These are phyloP conservation scores for Tetracladium marchalianum DNA, from an alignment of 495 filamentous ascomycete genomes.

Conservation along the genomic window DNA sequence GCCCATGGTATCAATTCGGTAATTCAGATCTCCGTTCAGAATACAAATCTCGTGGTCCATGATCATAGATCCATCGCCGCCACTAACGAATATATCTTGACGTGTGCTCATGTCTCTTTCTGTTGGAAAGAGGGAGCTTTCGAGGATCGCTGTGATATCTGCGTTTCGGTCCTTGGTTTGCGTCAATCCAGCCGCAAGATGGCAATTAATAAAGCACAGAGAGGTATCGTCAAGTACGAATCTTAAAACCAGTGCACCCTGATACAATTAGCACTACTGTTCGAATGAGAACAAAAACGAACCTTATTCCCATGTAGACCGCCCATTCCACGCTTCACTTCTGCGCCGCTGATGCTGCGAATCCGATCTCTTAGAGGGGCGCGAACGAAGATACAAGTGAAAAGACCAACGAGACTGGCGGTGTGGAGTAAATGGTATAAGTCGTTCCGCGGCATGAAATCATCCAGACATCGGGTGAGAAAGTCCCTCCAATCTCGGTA, in stretches of 20 bases:
- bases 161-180: constrained; percentile 86
- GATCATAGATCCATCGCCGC: constrained; percentile 92
- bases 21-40: constrained; percentile 93
- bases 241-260: constrained; percentile 83
- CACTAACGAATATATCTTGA: constrained; percentile 71
- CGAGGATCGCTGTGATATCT: constrained; percentile 84
- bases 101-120: constrained; percentile 50
- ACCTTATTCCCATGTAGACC: constrained; percentile 92
- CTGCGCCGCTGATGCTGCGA: constrained; percentile 62
- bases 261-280: background rate
- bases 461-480: constrained; percentile 68
- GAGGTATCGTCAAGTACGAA: constrained; percentile 88
- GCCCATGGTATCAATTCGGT: constrained; percentile 95
- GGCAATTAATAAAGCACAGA: constrained; percentile 94
- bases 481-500: constrained; percentile 94
- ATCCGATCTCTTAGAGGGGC: constrained; percentile 64
- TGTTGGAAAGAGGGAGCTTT: constrained; percentile 58
- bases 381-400: constrained; percentile 92
- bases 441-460: constrained; percentile 67
- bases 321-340: constrained; percentile 92
- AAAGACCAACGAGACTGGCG: constrained; percentile 83
- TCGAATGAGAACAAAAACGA: constrained; percentile 8
- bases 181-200: constrained; percentile 88
- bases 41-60: constrained; percentile 95
- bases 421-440: constrained; percentile 82